Percentiles rank a stretch among this genome's conserved stretches.
Conservation (phyloP, 1,284 basidiomycete genomes). For the Chalciporus sp. region DNA sequence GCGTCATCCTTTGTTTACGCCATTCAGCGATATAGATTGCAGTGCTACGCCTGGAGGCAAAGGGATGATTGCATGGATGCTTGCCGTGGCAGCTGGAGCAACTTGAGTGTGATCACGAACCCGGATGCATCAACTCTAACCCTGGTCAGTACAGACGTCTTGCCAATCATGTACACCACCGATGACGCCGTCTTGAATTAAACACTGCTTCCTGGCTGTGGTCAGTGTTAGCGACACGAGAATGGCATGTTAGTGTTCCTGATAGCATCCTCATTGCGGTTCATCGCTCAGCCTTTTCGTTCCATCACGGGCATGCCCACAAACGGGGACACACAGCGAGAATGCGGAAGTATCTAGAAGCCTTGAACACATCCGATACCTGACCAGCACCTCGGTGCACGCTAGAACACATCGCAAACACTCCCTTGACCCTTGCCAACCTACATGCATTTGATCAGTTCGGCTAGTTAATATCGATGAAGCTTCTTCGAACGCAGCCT, state of each 20-base stretch:
- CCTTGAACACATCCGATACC: not conserved
- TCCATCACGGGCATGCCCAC: not conserved
- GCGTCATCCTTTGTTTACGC: not conserved
- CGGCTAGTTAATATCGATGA: not conserved
- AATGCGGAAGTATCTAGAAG: not conserved
- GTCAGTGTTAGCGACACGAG: not conserved
- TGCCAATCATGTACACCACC: not conserved
- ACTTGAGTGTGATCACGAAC: no score
- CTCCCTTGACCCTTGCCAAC: not conserved
- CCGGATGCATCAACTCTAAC: no score
- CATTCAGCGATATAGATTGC: conserved; percentile 2
- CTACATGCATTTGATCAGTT: not conserved
- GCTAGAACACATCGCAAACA: not conserved
- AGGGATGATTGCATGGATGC: no score
- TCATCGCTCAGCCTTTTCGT: not conserved
- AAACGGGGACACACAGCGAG: not conserved
- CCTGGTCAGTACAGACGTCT: no score
- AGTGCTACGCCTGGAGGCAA: not conserved
- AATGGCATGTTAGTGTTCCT: not conserved
- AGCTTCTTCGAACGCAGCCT: not conserved
- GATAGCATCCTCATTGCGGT: not conserved
- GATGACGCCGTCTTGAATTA: conserved; percentile 16
- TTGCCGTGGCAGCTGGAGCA: no score
- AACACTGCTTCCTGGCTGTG: conserved; percentile 9
- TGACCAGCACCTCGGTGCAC: not conserved